Conservation (phyloP, 148 eudicot species). For the Limonium bicolor region DNA sequence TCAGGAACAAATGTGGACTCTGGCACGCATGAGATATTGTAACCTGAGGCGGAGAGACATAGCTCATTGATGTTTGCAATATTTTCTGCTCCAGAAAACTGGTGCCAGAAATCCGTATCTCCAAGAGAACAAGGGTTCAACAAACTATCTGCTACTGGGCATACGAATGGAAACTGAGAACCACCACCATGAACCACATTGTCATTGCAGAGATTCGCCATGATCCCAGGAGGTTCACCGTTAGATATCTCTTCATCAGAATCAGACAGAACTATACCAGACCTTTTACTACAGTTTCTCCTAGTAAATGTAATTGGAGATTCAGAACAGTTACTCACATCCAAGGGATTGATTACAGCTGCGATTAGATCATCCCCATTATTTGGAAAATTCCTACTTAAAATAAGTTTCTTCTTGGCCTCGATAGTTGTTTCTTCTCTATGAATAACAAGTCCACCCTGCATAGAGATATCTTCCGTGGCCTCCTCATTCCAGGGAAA, state of each 20-base stretch:
- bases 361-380: constrained; percentile 25
- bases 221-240: constrained; percentile 15
- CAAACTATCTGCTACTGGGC: constrained; percentile 12
- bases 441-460: constrained; percentile 9
- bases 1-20: constrained; percentile 88
- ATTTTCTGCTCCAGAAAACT: constrained; percentile 18
- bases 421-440: constrained; percentile 23
- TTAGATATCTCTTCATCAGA: constrained; percentile 43
- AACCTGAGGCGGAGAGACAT: constrained; percentile 38
- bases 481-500: constrained; percentile 22
- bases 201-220: constrained; percentile 11
- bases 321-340: constrained; percentile 31
- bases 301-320: constrained; percentile 55
- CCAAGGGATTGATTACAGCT: constrained; percentile 16
- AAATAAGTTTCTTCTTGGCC: constrained; percentile 68
- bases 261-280: constrained; percentile 39
- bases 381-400: constrained; percentile 28
- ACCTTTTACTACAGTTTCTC: constrained; percentile 35
- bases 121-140: constrained; percentile 11
- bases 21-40: constrained; percentile 54
- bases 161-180: constrained; percentile 11
- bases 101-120: constrained; percentile 12
- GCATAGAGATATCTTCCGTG: constrained; percentile 5
- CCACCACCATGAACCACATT: constrained; percentile 9
- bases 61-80: constrained; percentile 14